phyloP scores from a whole-genome alignment of 441 rosid genomes.

The Viola pubescens region DNA sequence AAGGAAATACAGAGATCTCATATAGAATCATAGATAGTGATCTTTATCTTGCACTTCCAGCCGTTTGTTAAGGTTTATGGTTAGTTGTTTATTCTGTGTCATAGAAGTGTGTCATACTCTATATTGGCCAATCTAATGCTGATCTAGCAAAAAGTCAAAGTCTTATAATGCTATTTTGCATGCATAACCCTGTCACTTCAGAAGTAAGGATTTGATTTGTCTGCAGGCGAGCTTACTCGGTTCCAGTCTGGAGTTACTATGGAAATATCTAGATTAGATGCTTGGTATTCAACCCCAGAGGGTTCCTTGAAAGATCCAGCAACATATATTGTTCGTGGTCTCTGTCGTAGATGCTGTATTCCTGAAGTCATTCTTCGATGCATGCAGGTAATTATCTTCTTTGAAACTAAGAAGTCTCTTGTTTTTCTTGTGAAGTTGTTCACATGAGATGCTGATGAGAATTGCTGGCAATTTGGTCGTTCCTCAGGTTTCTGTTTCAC shows the following conservation, averaged over 20 bases:
- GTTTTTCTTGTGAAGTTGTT: background rate
- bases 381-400: slow-evolving; percentile 58
- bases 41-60: too few species aligned
- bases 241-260: slow-evolving; percentile 87
- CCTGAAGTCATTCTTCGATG: slow-evolving; percentile 87
- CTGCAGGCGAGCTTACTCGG: slow-evolving; percentile 88
- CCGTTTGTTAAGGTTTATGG: too few species aligned
- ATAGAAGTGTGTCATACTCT: too few species aligned
- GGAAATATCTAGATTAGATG: slow-evolving; percentile 94
- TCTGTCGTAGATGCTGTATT: slow-evolving; percentile 91
- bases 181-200: background rate
- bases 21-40: too few species aligned
- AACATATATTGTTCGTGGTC: slow-evolving; percentile 68
- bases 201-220: slow-evolving; percentile 1
- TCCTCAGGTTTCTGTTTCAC: slow-evolving; percentile 70
- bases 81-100: too few species aligned
- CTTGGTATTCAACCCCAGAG: slow-evolving; percentile 80
- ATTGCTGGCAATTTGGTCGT: too few species aligned
- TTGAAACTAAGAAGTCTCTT: background rate
- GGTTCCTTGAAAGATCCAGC: slow-evolving; percentile 75
- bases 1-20: too few species aligned
- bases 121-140: too few species aligned
- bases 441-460: too few species aligned
- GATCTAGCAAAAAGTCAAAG: too few species aligned
- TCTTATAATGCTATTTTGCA: background rate